phyloP scores from a whole-genome alignment of 768 basidiomycete genomes.

The Chalciporus sphaerocephalus region DNA sequence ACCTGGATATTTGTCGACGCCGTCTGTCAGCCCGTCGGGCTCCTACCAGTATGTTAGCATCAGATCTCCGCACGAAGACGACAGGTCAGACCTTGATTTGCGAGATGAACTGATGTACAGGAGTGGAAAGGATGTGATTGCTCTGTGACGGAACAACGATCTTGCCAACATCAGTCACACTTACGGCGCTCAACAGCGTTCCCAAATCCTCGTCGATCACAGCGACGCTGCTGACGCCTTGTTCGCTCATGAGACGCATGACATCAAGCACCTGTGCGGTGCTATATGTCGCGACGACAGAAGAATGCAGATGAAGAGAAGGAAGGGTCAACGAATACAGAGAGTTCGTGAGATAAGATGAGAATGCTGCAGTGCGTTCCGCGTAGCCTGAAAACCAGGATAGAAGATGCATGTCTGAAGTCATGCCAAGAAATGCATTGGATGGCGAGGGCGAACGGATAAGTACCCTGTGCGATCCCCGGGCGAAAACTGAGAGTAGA shows the following conservation, averaged over 20 bases:
- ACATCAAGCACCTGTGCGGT: conserved; percentile 67
- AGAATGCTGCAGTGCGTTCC: conserved; percentile 37
- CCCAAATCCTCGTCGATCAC: conserved; percentile 65
- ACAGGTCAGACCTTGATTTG: conserved; percentile 56
- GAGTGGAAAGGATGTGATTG: conserved; percentile 67
- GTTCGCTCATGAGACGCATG: conserved; percentile 82
- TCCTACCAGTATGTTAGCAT: conserved; percentile 37
- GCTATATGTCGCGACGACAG: conserved; percentile 61
- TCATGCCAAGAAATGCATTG: conserved; percentile 57
- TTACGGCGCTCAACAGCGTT: conserved; percentile 66
- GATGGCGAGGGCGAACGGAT: conserved; percentile 46
- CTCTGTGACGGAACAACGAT: conserved; percentile 77
- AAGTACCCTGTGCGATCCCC: conserved; percentile 69
- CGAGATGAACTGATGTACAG: conserved; percentile 66
- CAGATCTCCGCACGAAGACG: neutral
- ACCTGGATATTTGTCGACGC: conserved; percentile 78
- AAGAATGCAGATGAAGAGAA: conserved; percentile 56
- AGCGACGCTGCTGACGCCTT: conserved; percentile 80
- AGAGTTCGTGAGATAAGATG: conserved; percentile 44
- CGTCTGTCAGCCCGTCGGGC: conserved; percentile 73
- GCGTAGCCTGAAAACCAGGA: conserved; percentile 62
- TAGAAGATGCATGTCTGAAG: conserved; percentile 71
- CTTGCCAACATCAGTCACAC: conserved; percentile 81
- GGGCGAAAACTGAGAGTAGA: conserved; percentile 61
- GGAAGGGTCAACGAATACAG: conserved; percentile 56